Base-by-base conservation (phyloP, 345 rosid species). In the Rhodamnia rubescens region DNA sequence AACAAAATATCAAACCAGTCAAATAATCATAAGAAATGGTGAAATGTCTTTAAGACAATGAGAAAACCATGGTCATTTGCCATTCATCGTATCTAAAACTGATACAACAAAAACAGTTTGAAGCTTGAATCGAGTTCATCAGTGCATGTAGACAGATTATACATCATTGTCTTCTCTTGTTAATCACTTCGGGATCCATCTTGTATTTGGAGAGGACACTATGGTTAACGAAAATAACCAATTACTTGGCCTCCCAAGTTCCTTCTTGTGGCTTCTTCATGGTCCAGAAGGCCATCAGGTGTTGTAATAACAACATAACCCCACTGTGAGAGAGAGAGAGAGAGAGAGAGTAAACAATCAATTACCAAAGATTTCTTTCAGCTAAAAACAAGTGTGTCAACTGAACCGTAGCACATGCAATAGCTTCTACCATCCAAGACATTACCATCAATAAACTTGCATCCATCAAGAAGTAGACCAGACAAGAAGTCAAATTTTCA, bases 191-290 rank as follows among this genome's bases (percentile, higher is more conserved):
- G 21, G 13, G 4, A 69, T 69, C 78, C 44, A 69, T 36, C 78
- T 69, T 69, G 78, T 18, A 21, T 18, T 0, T 32, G 12, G 47
- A 69, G 80, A 69, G 26, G 26, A 36, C 80, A 36, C 36, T 18
- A 69, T 69, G 80, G 47, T 92, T 93, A 97, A 87, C 94, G 93
- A 75, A 97, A 97, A 89, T 92, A 93, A 87, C 99, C 99, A 87
- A 96, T 94, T 88, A 97, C 96, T 82, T 94, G 98, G 88, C 98
- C 99, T 81, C 98, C 99, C 13, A 92, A 96, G 74, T 97, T 96
- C 83, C 93, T 89, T 83, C 74, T 92, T 24, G 90, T 88, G 55
- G 99, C 99, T 84, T 94, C 97, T 89, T 97, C 99, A 87, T 97
- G 99, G 85, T 97, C 99, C 95, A 97, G 89, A 88, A 97, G 90